Evolutionary conservation across 2,329 filamentous ascomycete species (phyloP).

Genomic region (Venturia nashicola): DNA sequence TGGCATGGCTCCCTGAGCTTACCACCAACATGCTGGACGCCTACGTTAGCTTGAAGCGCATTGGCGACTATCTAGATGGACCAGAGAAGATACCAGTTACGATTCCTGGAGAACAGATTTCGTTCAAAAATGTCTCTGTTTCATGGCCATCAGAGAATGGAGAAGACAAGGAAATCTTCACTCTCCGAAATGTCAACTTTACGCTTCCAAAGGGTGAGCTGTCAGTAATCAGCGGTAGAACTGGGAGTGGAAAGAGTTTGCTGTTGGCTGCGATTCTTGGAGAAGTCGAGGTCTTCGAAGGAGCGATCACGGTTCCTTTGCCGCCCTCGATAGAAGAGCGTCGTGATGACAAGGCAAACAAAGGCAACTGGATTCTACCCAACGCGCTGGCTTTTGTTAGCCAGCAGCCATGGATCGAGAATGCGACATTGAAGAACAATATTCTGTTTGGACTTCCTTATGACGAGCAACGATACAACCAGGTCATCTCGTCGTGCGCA

Average conservation of each 20-base stretch:
- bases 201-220: constrained; percentile 57
- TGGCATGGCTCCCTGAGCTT: constrained; percentile 61
- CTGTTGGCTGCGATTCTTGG: constrained; percentile 63
- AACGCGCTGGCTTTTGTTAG: constrained; percentile 9
- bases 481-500: constrained; percentile 61
- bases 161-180: constrained; percentile 47
- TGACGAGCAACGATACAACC: constrained; percentile 55
- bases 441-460: constrained; percentile 65
- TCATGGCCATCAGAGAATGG: constrained; percentile 60
- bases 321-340: constrained; percentile 3
- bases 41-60: constrained; percentile 58
- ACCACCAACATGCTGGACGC: constrained; percentile 60
- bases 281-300: constrained; percentile 33
- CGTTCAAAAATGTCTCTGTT: constrained; percentile 55
- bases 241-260: constrained; percentile 66
- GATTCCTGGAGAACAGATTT: constrained; percentile 45
- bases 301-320: not conserved
- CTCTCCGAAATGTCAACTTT: constrained; percentile 51
- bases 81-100: constrained; percentile 49
- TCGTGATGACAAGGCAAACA: constrained; percentile 52
- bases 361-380: constrained; percentile 11
- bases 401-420: constrained; percentile 57
- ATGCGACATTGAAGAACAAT: constrained; percentile 66
- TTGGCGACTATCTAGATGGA: constrained; percentile 57
- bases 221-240: constrained; percentile 65